These are phyloP conservation scores for Ogataea nitratoaversa DNA, from an alignment of 805 yeast genomes.

Conservation along the genomic window DNA sequence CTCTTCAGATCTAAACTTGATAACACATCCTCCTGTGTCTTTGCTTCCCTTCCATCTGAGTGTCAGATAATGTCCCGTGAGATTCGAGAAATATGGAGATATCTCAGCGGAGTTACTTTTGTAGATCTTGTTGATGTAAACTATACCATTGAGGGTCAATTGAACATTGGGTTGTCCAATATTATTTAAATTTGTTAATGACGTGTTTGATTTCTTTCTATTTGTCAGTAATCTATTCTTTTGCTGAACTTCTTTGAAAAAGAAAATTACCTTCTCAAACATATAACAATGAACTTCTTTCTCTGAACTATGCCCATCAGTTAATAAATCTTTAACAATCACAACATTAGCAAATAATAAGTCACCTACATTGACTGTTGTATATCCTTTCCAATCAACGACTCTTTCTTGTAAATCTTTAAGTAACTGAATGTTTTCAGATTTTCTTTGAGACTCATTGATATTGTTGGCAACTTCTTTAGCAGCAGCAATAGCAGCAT, in stretches of 20 bases:
- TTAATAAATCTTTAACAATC: constrained; percentile 54
- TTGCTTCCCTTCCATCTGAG: constrained; percentile 81
- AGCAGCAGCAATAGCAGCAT: constrained; percentile 65
- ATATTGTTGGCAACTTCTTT: constrained; percentile 82
- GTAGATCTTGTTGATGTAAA: constrained; percentile 26
- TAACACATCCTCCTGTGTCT: constrained; percentile 81
- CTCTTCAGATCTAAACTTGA: constrained; percentile 83
- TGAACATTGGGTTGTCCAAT: constrained; percentile 10
- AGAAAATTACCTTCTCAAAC: constrained; percentile 63
- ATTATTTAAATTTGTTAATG: constrained; percentile 25
- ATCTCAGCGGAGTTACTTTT: constrained; percentile 27
- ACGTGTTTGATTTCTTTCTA: constrained; percentile 45
- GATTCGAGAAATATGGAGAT: constrained; percentile 26
- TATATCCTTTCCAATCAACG: constrained; percentile 89
- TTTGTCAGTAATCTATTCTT: constrained; percentile 45
- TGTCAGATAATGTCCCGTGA: constrained; percentile 53
- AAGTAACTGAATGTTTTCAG: constrained; percentile 75
- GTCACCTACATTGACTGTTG: constrained; percentile 76
- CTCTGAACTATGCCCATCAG: constrained; percentile 57
- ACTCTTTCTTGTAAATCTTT: constrained; percentile 71
- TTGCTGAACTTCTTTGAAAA: constrained; percentile 56
- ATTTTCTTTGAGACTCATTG: constrained; percentile 89
- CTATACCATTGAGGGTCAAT: constrained; percentile 28
- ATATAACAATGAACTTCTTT: constrained; percentile 86
- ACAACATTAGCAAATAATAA: constrained; percentile 71